A percentile compares a stretch with the other conserved stretches of the same genome.
Conservation (phyloP, 331 rosid species). For the Acacia concinna region DNA sequence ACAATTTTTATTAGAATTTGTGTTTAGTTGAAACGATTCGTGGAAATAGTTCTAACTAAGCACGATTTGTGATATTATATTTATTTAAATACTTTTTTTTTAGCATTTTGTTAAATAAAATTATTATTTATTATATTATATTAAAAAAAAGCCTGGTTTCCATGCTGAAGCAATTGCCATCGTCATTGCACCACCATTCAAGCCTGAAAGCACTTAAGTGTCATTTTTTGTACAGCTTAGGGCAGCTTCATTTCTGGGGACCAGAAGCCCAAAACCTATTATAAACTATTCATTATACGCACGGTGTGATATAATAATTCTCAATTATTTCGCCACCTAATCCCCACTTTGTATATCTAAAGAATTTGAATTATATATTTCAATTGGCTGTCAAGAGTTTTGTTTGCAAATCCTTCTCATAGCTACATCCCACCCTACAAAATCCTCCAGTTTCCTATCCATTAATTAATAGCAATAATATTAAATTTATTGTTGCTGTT, state of each 20-base stretch:
- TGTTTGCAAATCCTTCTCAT: not conserved
- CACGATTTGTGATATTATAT: too few species aligned
- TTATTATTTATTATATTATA: too few species aligned
- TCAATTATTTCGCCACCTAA: conserved; percentile 1
- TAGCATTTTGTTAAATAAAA: too few species aligned
- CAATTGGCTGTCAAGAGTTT: not conserved
- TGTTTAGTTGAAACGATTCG: too few species aligned
- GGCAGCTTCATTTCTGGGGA: conserved; percentile 27
- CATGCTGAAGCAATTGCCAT: not conserved
- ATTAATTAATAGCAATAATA: not conserved
- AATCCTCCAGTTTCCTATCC: not conserved
- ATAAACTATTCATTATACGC: not conserved
- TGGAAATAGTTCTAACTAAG: too few species aligned
- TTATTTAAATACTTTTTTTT: too few species aligned
- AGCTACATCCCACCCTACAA: not conserved
- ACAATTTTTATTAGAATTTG: too few species aligned
- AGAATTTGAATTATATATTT: not conserved
- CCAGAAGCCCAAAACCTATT: not conserved
- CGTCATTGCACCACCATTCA: not conserved
- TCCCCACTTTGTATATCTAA: not conserved
- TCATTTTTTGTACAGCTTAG: not conserved
- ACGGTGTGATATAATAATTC: not conserved
- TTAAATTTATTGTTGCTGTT: not conserved
- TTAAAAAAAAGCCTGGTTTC: too few species aligned
- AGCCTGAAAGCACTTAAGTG: not conserved